These are phyloP conservation scores for Hygrocybe punicea DNA, from an alignment of 768 basidiomycete genomes.

Conservation along the genomic window DNA sequence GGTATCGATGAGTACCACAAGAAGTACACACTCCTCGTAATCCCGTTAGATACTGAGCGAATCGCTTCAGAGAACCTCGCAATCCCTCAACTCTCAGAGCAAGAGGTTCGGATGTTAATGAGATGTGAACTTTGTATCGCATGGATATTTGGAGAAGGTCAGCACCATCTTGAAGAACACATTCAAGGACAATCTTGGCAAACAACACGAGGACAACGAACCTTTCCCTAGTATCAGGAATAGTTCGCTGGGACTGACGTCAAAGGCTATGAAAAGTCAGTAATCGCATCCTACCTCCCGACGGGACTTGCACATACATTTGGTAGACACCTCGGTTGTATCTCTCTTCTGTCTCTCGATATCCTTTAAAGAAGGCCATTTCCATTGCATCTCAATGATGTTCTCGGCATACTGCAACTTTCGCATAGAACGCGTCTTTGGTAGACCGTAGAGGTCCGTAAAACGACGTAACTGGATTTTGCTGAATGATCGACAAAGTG, in stretches of 20 bases:
- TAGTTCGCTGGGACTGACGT: slow-evolving; percentile 55
- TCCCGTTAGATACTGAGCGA: slow-evolving; percentile 44
- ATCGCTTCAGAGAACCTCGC: slow-evolving; percentile 46
- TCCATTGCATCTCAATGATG: slow-evolving; percentile 66
- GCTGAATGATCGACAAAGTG: slow-evolving; percentile 60
- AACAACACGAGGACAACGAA: slow-evolving; percentile 23
- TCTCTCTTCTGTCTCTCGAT: slow-evolving; percentile 50
- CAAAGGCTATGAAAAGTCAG: slow-evolving; percentile 43
- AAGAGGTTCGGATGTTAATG: slow-evolving; percentile 54
- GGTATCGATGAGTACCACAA: neutral
- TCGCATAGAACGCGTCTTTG: slow-evolving; percentile 28
- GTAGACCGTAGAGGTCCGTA: slow-evolving; percentile 45
- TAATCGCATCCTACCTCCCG: neutral
- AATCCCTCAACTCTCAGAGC: slow-evolving; percentile 58
- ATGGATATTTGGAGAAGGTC: slow-evolving; percentile 59
- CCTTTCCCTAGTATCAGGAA: slow-evolving; percentile 75
- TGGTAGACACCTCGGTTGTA: slow-evolving; percentile 44
- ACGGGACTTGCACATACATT: slow-evolving; percentile 39
- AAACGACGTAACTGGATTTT: slow-evolving; percentile 57
- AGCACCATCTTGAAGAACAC: slow-evolving; percentile 52
- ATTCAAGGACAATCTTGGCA: neutral
- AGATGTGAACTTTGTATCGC: slow-evolving; percentile 59
- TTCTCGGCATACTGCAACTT: slow-evolving; percentile 44
- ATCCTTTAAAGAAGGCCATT: slow-evolving; percentile 58
- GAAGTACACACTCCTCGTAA: slow-evolving; percentile 47